Evolutionary conservation across 2,329 filamentous ascomycete genomes (phyloP).

Genomic region (Exophiala xenobiotica): DNA sequence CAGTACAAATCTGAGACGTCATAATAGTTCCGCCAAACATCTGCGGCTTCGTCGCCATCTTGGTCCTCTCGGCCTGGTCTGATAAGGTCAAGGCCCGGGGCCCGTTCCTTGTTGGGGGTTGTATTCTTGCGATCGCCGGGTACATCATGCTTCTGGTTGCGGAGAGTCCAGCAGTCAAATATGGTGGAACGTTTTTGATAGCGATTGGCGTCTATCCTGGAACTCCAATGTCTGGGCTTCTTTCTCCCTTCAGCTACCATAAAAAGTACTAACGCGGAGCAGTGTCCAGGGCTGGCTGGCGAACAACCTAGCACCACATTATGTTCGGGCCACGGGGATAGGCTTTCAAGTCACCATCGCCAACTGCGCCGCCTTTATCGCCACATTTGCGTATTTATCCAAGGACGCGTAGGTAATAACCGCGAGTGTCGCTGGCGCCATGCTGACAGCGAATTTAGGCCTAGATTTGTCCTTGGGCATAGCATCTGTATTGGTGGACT

Average conservation of each 20-base stretch:
- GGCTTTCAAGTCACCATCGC: no score
- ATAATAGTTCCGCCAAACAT: slow-evolving; percentile 23
- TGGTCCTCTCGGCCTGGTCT: slow-evolving; percentile 37
- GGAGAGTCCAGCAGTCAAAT: slow-evolving; percentile 35
- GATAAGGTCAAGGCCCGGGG: slow-evolving; percentile 36
- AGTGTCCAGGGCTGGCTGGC: slow-evolving; percentile 44
- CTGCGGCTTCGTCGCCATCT: slow-evolving; percentile 32
- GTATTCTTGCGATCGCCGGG: slow-evolving; percentile 36
- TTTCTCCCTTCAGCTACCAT: slow-evolving; percentile 37
- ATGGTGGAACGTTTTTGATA: slow-evolving; percentile 40
- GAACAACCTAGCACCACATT: slow-evolving; percentile 29
- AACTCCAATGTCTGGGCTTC: slow-evolving; percentile 54
- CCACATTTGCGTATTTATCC: no score
- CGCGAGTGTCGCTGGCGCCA: no score
- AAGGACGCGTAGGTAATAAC: no score
- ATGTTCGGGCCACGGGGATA: slow-evolving; percentile 38
- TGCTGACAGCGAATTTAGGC: no score
- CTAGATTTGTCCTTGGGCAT: no score
- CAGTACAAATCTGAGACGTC: no score
- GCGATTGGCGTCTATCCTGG: slow-evolving; percentile 33
- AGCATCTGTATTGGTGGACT: no score
- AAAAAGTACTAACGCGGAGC: slow-evolving; percentile 59
- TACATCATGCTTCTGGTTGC: slow-evolving; percentile 39
- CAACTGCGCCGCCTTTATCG: no score
- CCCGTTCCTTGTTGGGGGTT: slow-evolving; percentile 36